Percentiles rank a stretch among this genome's conserved stretches.
Evolutionary conservation across 331 rosid genomes (phyloP).

Genomic region (Rhamnella rubrinervis): DNA sequence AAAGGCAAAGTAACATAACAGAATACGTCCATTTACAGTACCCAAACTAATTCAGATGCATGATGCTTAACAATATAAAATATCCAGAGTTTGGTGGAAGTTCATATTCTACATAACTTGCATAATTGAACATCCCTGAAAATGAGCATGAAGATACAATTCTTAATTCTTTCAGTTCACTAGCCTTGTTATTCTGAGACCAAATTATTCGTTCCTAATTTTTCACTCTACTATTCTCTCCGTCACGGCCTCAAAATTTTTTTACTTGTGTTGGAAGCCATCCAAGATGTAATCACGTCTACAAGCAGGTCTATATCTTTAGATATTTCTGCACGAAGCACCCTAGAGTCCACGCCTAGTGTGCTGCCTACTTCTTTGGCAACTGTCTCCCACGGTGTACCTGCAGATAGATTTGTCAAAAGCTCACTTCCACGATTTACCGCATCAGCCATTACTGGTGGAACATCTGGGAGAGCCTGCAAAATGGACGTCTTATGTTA

Average conservation of each 20-base stretch:
- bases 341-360: slow-evolving; percentile 64
- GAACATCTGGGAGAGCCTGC: slow-evolving; percentile 90
- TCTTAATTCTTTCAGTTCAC: too few species aligned
- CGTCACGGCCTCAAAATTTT: slow-evolving; percentile 54
- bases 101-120: too few species aligned
- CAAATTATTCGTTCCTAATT: background rate
- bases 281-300: slow-evolving; percentile 74
- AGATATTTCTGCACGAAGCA: slow-evolving; percentile 62
- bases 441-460: slow-evolving; percentile 94
- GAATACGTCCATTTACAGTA: too few species aligned
- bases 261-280: slow-evolving; percentile 69
- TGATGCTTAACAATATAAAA: too few species aligned
- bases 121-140: too few species aligned
- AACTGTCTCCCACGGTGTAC: slow-evolving; percentile 92
- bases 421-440: slow-evolving; percentile 90
- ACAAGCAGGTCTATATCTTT: slow-evolving; percentile 78
- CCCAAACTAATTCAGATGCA: too few species aligned
- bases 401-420: slow-evolving; percentile 66
- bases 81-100: too few species aligned
- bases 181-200: background rate
- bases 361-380: slow-evolving; percentile 94
- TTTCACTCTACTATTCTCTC: background rate
- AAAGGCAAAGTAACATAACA: too few species aligned
- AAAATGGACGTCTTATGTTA: slow-evolving; percentile 19
- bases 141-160: too few species aligned